A percentile compares a stretch with the other conserved stretches of the same genome.
phyloP scores from a whole-genome alignment of 371 early-diverging fungal species.

The Mortierella sp. region DNA sequence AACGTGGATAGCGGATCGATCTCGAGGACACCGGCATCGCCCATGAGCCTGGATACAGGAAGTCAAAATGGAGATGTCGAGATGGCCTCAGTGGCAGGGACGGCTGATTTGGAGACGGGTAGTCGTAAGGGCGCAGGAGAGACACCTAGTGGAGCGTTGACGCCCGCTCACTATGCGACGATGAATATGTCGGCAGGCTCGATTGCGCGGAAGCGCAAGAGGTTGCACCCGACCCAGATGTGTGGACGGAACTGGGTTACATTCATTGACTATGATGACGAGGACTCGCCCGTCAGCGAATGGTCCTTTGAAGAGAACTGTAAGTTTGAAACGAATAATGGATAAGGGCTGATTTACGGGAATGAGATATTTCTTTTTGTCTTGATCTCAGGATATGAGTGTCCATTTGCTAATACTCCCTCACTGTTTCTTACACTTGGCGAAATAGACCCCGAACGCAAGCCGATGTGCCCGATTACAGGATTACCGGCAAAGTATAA shows the following conservation, averaged over 20 bases:
- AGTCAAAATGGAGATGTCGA: constrained; percentile 19
- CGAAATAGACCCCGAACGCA: constrained; percentile 57
- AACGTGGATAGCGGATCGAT: constrained; percentile 3
- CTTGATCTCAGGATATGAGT: no score
- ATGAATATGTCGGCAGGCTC: constrained; percentile 47
- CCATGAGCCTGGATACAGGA: constrained; percentile 26
- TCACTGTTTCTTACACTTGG: neutral
- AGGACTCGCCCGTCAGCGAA: constrained; percentile 39
- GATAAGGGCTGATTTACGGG: neutral
- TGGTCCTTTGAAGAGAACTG: constrained; percentile 50
- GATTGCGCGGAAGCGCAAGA: constrained; percentile 49
- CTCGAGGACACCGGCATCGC: constrained; percentile 22
- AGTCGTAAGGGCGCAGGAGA: constrained; percentile 16
- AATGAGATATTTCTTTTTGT: neutral
- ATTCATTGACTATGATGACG: constrained; percentile 46
- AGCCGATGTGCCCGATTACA: constrained; percentile 72
- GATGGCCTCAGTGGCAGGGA: constrained; percentile 23
- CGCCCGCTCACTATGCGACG: constrained; percentile 35
- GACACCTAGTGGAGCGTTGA: constrained; percentile 23
- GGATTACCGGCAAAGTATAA: constrained; percentile 76
- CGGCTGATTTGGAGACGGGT: neutral
- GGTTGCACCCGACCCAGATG: constrained; percentile 41
- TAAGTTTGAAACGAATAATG: constrained; percentile 14
- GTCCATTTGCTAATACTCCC: neutral
- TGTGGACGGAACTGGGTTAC: constrained; percentile 55